Percentiles rank a stretch among this genome's conserved stretches.
Conservation (phyloP, 2,329 filamentous ascomycete species). For the Phialophora tarda region DNA sequence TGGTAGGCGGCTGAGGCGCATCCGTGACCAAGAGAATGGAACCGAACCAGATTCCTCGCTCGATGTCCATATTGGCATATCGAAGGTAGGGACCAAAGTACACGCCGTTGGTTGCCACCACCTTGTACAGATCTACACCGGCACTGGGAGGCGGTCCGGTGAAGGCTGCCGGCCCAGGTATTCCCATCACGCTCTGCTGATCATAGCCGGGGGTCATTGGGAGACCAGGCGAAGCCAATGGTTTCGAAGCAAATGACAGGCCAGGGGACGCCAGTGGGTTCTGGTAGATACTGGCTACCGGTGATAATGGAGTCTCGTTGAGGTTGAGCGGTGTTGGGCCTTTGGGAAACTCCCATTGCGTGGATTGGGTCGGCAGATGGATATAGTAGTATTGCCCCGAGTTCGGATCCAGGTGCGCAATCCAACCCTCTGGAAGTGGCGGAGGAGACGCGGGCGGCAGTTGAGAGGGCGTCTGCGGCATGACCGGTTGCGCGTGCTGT, state of each 20-base stretch:
- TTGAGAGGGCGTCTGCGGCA: slow-evolving; percentile 44
- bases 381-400: slow-evolving; percentile 99
- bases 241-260: slow-evolving; percentile 64
- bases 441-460: slow-evolving; percentile 80
- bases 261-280: slow-evolving; percentile 74
- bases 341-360: slow-evolving; percentile 99
- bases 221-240: slow-evolving; percentile 78
- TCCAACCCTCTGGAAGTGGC: slow-evolving; percentile 96
- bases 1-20: slow-evolving; percentile 87
- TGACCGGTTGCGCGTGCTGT: slow-evolving; percentile 27
- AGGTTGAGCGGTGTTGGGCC: slow-evolving; percentile 87
- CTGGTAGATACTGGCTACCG: slow-evolving; percentile 74
- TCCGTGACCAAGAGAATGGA: slow-evolving; percentile 94
- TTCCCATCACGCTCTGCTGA: slow-evolving; percentile 77
- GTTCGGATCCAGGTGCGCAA: slow-evolving; percentile 91
- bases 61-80: slow-evolving; percentile 96
- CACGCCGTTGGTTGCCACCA: slow-evolving; percentile 90
- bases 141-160: slow-evolving; percentile 84
- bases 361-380: slow-evolving; percentile 90
- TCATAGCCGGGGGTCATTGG: slow-evolving; percentile 84
- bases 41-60: slow-evolving; percentile 87
- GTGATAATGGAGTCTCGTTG: slow-evolving; percentile 81
- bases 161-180: slow-evolving; percentile 80
- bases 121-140: slow-evolving; percentile 92
- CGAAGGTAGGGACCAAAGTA: slow-evolving; percentile 97